A percentile compares a stretch with the other conserved stretches of the same genome.
These are phyloP conservation scores for Pisolithus albus DNA, from an alignment of 768 basidiomycete genomes.

Conservation along the genomic window DNA sequence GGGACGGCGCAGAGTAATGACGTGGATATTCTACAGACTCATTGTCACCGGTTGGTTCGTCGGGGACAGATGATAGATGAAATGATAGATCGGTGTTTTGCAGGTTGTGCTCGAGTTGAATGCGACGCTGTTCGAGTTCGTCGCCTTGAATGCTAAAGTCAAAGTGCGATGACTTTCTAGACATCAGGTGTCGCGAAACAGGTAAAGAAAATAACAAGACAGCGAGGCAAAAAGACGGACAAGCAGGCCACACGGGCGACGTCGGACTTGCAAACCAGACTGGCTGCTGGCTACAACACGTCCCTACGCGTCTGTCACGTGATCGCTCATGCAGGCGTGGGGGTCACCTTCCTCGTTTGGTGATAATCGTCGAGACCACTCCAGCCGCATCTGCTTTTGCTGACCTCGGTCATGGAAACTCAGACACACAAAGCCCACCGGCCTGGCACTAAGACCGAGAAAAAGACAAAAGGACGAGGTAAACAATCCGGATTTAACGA, in stretches of 20 bases:
- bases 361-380: no score
- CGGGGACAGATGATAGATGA: slow-evolving; percentile 52
- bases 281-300: slow-evolving; percentile 1
- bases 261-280: slow-evolving; percentile 13
- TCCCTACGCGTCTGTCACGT: slow-evolving; percentile 25
- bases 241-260: slow-evolving; percentile 5
- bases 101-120: slow-evolving; percentile 73
- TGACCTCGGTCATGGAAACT: slow-evolving; percentile 48
- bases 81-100: slow-evolving; percentile 67
- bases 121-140: slow-evolving; percentile 68
- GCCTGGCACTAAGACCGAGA: slow-evolving; percentile 66
- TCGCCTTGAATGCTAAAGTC: slow-evolving; percentile 62
- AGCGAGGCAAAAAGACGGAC: not conserved
- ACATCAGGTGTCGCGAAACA: slow-evolving; percentile 15
- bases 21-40: slow-evolving; percentile 65
- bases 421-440: slow-evolving; percentile 80
- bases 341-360: no score
- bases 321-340: no score
- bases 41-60: slow-evolving; percentile 35
- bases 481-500: slow-evolving; percentile 81
- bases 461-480: slow-evolving; percentile 67
- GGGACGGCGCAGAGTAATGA: slow-evolving; percentile 53
- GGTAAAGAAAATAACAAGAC: not conserved
- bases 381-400: not conserved
- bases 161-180: slow-evolving; percentile 19